These are phyloP conservation scores for Sclerotinia sclerotiorum DNA, from an alignment of 2,329 filamentous ascomycete species.

Conservation along the genomic window DNA sequence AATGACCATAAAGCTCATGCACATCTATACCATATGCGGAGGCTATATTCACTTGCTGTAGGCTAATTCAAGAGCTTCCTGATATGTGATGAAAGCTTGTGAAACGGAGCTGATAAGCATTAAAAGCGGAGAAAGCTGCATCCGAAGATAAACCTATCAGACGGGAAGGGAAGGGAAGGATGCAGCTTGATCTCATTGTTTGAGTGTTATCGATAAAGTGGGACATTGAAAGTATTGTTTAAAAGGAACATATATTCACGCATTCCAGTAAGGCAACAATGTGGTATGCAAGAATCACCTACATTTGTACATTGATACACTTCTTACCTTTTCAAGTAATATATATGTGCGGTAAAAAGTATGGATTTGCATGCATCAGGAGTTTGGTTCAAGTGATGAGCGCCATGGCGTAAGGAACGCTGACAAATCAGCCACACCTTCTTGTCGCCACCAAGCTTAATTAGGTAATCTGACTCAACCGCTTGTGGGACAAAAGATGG, in stretches of 20 bases:
- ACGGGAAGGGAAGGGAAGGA: not conserved
- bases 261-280: no score
- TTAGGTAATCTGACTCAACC: not conserved
- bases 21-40: not conserved
- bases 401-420: not conserved
- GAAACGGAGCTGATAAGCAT: not conserved
- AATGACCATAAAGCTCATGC: not conserved
- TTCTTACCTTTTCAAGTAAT: not conserved
- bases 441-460: not conserved
- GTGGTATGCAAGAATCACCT: no score
- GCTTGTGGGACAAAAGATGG: not conserved
- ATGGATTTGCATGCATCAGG: not conserved
- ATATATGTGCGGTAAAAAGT: not conserved
- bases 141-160: slow-evolving; percentile 9
- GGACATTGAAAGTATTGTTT: not conserved
- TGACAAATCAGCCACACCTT: not conserved
- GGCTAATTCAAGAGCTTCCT: slow-evolving; percentile 4
- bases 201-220: not conserved
- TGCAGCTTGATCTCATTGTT: no score
- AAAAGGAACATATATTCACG: not conserved
- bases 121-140: not conserved
- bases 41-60: not conserved
- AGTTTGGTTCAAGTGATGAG: not conserved
- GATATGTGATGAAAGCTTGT: not conserved
- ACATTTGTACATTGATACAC: no score